Conservation (phyloP, 495 filamentous ascomycete genomes). For the Aspergillus conjunctus region DNA sequence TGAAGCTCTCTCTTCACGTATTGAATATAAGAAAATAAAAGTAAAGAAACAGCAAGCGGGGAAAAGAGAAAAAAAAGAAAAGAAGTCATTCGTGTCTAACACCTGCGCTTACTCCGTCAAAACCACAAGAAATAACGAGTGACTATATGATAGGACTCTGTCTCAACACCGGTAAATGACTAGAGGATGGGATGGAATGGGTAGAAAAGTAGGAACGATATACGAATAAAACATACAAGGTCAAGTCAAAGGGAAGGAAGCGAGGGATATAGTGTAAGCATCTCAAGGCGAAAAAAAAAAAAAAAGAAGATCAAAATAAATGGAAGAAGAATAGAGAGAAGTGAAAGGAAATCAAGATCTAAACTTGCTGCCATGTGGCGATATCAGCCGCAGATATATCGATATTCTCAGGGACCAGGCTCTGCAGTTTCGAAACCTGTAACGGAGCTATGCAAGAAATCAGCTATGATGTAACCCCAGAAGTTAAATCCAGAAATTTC, state of each 20-base stretch:
- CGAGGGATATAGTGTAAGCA: background rate
- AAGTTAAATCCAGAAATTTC: background rate
- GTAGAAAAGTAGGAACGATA: background rate
- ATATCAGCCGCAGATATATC: constrained; percentile 43
- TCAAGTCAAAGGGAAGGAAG: background rate
- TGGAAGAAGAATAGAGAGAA: background rate
- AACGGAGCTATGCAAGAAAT: constrained; percentile 26
- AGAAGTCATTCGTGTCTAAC: background rate
- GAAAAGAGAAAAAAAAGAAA: background rate
- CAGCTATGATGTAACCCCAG: background rate
- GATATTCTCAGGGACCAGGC: constrained; percentile 39
- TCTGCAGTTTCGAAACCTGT: constrained; percentile 34
- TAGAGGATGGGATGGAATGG: background rate
- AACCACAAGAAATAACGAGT: too few relatives aligned
- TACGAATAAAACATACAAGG: background rate
- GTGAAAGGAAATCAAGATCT: background rate
- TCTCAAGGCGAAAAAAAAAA: background rate
- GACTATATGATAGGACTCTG: too few relatives aligned
- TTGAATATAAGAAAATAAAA: constrained; percentile 1
- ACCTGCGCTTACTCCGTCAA: too few relatives aligned
- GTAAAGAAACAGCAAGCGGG: background rate
- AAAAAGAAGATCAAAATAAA: background rate
- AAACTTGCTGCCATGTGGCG: constrained; percentile 38
- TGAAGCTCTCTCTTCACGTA: background rate
- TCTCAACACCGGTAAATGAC: background rate